Percentiles rank a stretch among this genome's conserved stretches.
phyloP scores from a whole-genome alignment of 1,139 yeast species.

The Meyerozyma sp. region DNA sequence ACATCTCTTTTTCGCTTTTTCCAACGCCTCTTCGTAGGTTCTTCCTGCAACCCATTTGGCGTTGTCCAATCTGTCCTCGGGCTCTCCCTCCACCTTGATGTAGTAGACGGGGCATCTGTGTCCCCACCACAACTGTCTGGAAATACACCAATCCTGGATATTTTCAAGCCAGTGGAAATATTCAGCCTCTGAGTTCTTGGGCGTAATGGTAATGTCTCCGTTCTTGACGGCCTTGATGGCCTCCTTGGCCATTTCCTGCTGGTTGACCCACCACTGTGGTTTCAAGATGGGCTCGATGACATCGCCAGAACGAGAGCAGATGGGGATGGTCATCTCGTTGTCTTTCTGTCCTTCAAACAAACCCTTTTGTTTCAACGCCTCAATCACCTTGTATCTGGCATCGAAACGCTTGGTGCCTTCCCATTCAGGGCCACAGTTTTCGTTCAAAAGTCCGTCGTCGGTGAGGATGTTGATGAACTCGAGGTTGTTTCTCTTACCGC shows the following conservation, averaged over 20 bases:
- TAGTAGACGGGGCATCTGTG: conserved; percentile 97
- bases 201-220: conserved; percentile 78
- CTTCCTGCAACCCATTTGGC: conserved; percentile 91
- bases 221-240: conserved; percentile 82
- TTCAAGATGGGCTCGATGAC: conserved; percentile 92
- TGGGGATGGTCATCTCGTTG: conserved; percentile 92
- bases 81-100: conserved; percentile 70
- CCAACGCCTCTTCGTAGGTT: conserved; percentile 72
- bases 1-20: conserved; percentile 72
- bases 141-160: conserved; percentile 99
- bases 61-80: conserved; percentile 57
- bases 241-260: conserved; percentile 80
- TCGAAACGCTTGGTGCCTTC: conserved; percentile 89
- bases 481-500: conserved; percentile 90
- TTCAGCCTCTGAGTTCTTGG: conserved; percentile 88
- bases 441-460: conserved; percentile 88
- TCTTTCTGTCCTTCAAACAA: conserved; percentile 80
- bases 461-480: conserved; percentile 87
- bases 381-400: conserved; percentile 84
- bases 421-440: conserved; percentile 86
- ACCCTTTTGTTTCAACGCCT: conserved; percentile 67
- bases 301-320: conserved; percentile 95
- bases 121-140: conserved; percentile 99
- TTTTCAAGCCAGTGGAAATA: conserved; percentile 94
- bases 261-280: conserved; percentile 99